Evolutionary conservation across 2,329 filamentous ascomycete species (phyloP).

Genomic region (Aspergillus latus): DNA sequence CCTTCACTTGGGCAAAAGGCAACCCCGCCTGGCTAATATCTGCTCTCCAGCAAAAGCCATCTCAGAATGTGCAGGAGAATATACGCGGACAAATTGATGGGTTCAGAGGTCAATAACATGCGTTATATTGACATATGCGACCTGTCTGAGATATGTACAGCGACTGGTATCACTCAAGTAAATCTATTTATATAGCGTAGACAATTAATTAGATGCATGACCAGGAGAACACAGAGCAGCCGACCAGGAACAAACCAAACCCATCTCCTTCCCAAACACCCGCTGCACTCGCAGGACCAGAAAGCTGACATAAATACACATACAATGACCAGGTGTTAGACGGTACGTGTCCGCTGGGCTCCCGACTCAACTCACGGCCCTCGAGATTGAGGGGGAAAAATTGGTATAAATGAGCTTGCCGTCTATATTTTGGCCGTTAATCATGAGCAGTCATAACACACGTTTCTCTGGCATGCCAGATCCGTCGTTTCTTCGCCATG

Average conservation of each 20-base stretch:
- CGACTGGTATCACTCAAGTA: constrained; percentile 7
- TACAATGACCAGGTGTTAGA: not conserved
- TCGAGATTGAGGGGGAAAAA: not conserved
- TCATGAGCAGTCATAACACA: constrained; percentile 45
- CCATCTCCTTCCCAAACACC: constrained; percentile 4
- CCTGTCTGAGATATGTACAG: constrained; percentile 15
- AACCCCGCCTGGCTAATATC: not conserved
- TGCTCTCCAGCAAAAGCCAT: not conserved
- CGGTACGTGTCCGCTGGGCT: not conserved
- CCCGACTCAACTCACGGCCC: not conserved
- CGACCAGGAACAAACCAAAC: not conserved
- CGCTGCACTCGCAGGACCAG: not conserved
- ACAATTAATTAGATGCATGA: not conserved
- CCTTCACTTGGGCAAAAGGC: not conserved
- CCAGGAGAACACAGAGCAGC: not conserved
- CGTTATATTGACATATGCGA: not conserved
- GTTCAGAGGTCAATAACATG: not conserved
- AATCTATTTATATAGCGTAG: constrained; percentile 12
- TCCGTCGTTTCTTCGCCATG: constrained; percentile 41
- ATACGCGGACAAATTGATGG: not conserved
- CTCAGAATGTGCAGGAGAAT: not conserved
- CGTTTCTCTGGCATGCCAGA: constrained; percentile 48
- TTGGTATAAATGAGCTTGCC: constrained; percentile 5
- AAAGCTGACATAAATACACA: not conserved
- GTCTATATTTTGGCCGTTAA: constrained; percentile 17